Percentiles rank a stretch among this genome's conserved stretches.
Conservation (phyloP, 805 yeast species). For the Candida ovalis region DNA sequence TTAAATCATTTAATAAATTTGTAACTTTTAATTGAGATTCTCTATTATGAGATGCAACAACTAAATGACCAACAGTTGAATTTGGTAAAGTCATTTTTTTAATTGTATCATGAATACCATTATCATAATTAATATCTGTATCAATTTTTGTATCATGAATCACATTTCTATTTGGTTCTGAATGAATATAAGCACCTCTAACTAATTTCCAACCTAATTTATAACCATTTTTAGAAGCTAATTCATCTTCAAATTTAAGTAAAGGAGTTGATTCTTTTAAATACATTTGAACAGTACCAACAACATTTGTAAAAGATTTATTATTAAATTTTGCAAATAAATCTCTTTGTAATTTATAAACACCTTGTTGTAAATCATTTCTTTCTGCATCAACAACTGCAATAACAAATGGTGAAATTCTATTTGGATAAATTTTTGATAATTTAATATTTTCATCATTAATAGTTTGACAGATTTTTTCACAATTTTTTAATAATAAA, state of each 20-base stretch:
- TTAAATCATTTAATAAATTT: constrained; percentile 37
- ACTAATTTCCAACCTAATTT: constrained; percentile 85
- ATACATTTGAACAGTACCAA: constrained; percentile 93
- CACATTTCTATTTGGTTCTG: constrained; percentile 71
- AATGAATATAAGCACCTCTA: constrained; percentile 92
- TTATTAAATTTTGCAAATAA: constrained; percentile 73
- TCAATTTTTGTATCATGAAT: constrained; percentile 74
- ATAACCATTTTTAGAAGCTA: constrained; percentile 60
- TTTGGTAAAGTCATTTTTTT: constrained; percentile 46
- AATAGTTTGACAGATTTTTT: constrained; percentile 55
- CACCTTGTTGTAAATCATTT: constrained; percentile 83
- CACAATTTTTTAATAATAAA: constrained; percentile 61
- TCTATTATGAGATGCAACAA: constrained; percentile 87
- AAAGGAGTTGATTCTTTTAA: constrained; percentile 65
- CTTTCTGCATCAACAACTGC: constrained; percentile 91
- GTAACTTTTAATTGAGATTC: constrained; percentile 75
- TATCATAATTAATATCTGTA: constrained; percentile 76
- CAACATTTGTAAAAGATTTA: constrained; percentile 60
- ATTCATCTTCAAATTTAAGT: constrained; percentile 56
- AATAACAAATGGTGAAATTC: constrained; percentile 69
- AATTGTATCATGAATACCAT: constrained; percentile 61
- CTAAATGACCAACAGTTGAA: constrained; percentile 64
- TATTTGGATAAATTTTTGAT: constrained; percentile 50
- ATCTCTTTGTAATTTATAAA: constrained; percentile 82
- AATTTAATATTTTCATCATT: constrained; percentile 49